Evolutionary conservation across 257 asterid genomes (phyloP), one percentile per base, ranked within the genome.

Genomic region (Verbascum thapsus): DNA sequence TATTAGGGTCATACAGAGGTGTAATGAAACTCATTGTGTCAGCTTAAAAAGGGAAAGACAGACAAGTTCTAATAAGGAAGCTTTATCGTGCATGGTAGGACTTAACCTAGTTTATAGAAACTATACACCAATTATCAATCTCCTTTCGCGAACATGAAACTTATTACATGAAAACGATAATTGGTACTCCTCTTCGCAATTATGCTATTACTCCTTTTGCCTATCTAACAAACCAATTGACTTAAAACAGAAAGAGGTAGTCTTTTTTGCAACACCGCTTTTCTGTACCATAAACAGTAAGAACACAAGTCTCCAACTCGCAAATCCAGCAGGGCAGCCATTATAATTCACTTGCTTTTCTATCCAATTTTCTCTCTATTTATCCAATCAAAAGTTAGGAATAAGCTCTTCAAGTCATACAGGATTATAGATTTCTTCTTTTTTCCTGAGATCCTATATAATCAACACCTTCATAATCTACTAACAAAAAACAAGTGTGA

Each of bases 361-460:
- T 20, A 45, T 62, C 55, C 55, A 66, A 47, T 13, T 17, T 8
- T 10, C 58, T 9, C 5, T 6, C n/a, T 44, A 11, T 19, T 55
- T 53, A 8, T 44, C 51, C 19, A 53, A 50, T 53, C 44, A 34
- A 32, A 63, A 39, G 23, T 39, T 51, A 42, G 19, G 52, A 42
- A 63, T 23, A 13, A 64, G 34, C 43, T 34, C 11, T 72, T 45
- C 35, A 43, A 58, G 41, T 58, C 52, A 72, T 47, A 73, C 32
- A 48, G 56, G 19, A 38, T 45, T 69, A 43, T 22, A 41, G 32
- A 41, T 44, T 22, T 51, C 56, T 57, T 37, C 11, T 7, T 51
- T 35, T 63, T 52, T 74, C 49, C 19, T 5, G 39, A 22, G 64
- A 37, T 49, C 58, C 58, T 53, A 20, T 0, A 13, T 23, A 19